A percentile compares a stretch with the other conserved stretches of the same genome.
Conservation (phyloP, 306 rosid species). For the Bauhinia variegata region DNA sequence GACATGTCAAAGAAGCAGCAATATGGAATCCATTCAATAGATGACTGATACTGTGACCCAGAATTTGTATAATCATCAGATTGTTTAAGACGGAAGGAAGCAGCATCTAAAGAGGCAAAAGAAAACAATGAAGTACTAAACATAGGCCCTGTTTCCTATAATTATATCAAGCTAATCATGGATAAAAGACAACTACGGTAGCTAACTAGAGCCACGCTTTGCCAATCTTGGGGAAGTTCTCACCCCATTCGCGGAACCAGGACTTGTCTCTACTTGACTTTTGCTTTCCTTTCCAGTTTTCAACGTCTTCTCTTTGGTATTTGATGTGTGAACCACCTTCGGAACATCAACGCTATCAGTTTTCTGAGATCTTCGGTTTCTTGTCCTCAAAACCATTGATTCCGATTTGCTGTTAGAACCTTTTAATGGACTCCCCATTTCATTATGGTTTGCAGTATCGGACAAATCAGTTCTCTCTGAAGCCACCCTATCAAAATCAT, state of each 20-base stretch:
- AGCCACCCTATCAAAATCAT: constrained; percentile 55
- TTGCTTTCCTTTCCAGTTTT: constrained; percentile 25
- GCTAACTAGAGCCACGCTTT: constrained; percentile 29
- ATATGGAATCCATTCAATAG: too few species aligned
- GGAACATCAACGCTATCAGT: constrained; percentile 23
- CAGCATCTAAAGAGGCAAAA: background rate
- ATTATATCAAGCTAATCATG: too few species aligned
- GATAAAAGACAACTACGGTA: too few species aligned
- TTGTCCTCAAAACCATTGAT: constrained; percentile 15
- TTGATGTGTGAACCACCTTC: constrained; percentile 35
- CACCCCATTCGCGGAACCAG: constrained; percentile 19
- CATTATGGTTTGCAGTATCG: background rate
- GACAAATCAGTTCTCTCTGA: constrained; percentile 10
- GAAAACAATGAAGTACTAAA: background rate
- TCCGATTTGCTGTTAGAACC: background rate
- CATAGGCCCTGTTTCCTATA: too few species aligned
- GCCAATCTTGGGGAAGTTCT: constrained; percentile 55
- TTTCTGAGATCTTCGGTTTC: constrained; percentile 28
- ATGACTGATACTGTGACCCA: too few species aligned
- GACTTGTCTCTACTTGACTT: background rate
- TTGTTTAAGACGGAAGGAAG: background rate
- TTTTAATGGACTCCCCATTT: background rate
- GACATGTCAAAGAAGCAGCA: too few species aligned
- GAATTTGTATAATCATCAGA: too few species aligned
- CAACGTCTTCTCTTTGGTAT: constrained; percentile 23